Evolutionary conservation across 2,329 filamentous ascomycete genomes (phyloP), one percentile per base, ranked within the genome.

Genomic region (Paraphoma chrysanthemicola): DNA sequence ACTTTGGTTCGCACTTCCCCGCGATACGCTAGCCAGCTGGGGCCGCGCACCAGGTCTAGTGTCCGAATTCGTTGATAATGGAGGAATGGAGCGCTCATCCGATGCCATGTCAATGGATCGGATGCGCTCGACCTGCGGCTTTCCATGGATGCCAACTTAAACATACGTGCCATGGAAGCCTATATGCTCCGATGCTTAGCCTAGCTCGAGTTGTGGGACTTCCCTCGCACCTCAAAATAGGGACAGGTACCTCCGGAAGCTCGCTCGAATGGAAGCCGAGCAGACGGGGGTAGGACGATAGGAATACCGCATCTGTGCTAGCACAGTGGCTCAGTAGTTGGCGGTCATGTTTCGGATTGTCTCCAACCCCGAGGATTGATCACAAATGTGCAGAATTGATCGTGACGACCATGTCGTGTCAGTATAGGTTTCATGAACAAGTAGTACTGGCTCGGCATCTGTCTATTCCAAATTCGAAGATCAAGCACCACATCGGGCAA

Each of bases 221-320:
- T 47, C 14, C 17, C 43, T 48, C 18, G 28, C 41, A 28, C 10
- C 18, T 30, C 18, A 12, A 41, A 23, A 16, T 53, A 43, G 51
- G 48, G 36, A 44, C 44, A 48, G 11, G 29, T 44, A 18, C 28
- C 42, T 23, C 23, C n/a, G 36, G 53, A 48, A 43, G 54, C 61
- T 77, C 75, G 74, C 73, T 74, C 69, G 60, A 76, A 75, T 59
- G 72, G 73, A 72, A 70, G 66, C 71, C 73, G 73, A 75, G 60
- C 31, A 45, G 28, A 36, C 46, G 58, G 44, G 57, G 54, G 53
- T 53, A 45, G 57, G 56, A 43, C 46, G 31, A 46, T 54, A 59
- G 62, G 64, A 50, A 55, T 69, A 39, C 68, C 60, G 18, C 10
- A 55, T 71, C 51, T 10, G 60, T 59, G 41, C 50, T 71, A 72